Percentiles rank a stretch among this genome's conserved stretches.
Conservation (phyloP, 2,329 filamentous ascomycete genomes). For the Reticulascus tulasneorum region DNA sequence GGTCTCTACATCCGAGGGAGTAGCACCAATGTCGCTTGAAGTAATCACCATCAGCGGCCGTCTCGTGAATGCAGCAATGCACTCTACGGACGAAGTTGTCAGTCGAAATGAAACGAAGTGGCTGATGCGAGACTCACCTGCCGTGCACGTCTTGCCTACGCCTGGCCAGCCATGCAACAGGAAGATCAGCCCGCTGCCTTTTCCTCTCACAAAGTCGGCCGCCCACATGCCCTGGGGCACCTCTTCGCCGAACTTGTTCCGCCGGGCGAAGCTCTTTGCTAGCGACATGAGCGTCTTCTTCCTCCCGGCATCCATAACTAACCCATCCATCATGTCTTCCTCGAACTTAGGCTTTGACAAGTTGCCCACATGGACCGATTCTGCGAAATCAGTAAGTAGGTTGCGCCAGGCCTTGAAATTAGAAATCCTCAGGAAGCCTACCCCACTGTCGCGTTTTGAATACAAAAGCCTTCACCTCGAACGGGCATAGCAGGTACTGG, state of each 20-base stretch:
- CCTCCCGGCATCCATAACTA: conserved; percentile 20
- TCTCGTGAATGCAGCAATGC: conserved; percentile 26
- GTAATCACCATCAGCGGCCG: conserved; percentile 26
- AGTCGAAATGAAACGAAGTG: no score
- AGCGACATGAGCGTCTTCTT: conserved; percentile 22
- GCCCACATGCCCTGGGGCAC: conserved; percentile 6
- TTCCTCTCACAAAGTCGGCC: conserved; percentile 8
- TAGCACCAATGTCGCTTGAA: conserved; percentile 19
- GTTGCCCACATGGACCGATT: neutral
- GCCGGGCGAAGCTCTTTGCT: conserved; percentile 21
- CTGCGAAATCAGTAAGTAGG: conserved; percentile 12
- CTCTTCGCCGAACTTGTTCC: conserved; percentile 13
- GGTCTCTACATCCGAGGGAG: conserved; percentile 9
- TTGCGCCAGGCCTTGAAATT: conserved; percentile 18
- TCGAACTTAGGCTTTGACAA: conserved; percentile 7
- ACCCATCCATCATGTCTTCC: conserved; percentile 21
- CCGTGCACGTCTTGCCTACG: conserved; percentile 11
- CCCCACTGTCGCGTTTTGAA: conserved; percentile 15
- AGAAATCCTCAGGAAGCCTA: conserved; percentile 17
- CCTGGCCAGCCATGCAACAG: conserved; percentile 8
- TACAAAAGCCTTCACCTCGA: conserved; percentile 10
- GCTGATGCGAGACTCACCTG: conserved; percentile 1
- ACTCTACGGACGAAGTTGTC: conserved; percentile 19
- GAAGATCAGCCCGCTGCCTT: conserved; percentile 8
- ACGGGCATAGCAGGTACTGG: conserved; percentile 14